These are phyloP conservation scores for Tetrahymena elliotti DNA, from an alignment of 73 alveolate species.

Conservation along the genomic window DNA sequence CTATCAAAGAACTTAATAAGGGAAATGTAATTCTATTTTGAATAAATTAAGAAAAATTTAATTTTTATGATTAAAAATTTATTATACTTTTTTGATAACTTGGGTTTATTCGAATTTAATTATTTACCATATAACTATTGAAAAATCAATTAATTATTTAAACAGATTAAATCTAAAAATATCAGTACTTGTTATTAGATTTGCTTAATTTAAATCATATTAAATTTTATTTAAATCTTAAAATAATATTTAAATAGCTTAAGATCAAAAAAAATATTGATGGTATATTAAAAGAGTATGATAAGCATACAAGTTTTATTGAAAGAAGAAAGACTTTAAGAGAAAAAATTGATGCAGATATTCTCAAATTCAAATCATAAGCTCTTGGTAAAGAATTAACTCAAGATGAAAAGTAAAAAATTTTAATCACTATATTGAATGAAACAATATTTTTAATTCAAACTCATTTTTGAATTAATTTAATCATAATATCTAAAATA, in stretches of 20 bases:
- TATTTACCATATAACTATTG: no score
- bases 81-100: no score
- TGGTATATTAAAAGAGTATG: slow-evolving; percentile 10
- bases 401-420: background rate
- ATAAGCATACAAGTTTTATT: background rate
- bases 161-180: no score
- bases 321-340: slow-evolving; percentile 10
- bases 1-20: slow-evolving; percentile 20
- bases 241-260: background rate
- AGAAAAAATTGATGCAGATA: slow-evolving; percentile 17
- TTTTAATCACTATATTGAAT: no score
- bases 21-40: background rate
- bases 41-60: background rate
- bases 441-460: no score
- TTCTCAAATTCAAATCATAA: background rate
- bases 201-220: no score
- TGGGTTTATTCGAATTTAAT: no score
- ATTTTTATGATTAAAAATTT: background rate
- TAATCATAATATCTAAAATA: no score
- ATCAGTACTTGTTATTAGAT: no score
- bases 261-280: slow-evolving; percentile 29
- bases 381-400: background rate
- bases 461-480: no score
- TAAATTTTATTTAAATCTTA: no score
- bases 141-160: no score